Conservation (phyloP, 2,329 filamentous ascomycete species). For the Alternaria postmessia region DNA sequence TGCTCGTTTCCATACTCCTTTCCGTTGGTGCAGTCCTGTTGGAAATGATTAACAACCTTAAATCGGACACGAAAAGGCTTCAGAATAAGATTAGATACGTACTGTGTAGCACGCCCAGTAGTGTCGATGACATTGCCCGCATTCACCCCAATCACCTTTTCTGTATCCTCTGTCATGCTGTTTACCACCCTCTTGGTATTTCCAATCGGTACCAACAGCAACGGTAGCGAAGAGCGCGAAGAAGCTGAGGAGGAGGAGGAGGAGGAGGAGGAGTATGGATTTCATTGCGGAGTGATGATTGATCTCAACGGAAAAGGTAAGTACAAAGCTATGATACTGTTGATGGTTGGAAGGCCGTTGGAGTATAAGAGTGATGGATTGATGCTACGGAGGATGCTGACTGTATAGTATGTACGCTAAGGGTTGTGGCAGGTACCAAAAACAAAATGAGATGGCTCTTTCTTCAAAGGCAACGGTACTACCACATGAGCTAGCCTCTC, state of each 20-base stretch:
- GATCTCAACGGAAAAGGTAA: too few relatives aligned
- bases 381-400: too few relatives aligned
- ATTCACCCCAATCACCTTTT: not conserved
- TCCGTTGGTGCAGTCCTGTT: not conserved
- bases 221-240: not conserved
- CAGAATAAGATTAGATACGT: not conserved
- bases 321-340: too few relatives aligned
- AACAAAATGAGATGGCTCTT: too few relatives aligned
- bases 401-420: too few relatives aligned
- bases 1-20: too few relatives aligned
- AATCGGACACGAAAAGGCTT: not conserved
- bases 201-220: not conserved
- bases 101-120: not conserved
- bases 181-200: too few relatives aligned
- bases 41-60: not conserved
- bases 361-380: too few relatives aligned
- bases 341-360: too few relatives aligned
- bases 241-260: not conserved
- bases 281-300: not conserved
- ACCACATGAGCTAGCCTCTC: too few relatives aligned
- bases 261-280: not conserved
- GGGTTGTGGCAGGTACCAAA: too few relatives aligned
- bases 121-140: not conserved
- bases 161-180: not conserved
- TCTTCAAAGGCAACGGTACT: too few relatives aligned